phyloP scores from a whole-genome alignment of 1,284 basidiomycete species.

The Ganoderma meredithae region DNA sequence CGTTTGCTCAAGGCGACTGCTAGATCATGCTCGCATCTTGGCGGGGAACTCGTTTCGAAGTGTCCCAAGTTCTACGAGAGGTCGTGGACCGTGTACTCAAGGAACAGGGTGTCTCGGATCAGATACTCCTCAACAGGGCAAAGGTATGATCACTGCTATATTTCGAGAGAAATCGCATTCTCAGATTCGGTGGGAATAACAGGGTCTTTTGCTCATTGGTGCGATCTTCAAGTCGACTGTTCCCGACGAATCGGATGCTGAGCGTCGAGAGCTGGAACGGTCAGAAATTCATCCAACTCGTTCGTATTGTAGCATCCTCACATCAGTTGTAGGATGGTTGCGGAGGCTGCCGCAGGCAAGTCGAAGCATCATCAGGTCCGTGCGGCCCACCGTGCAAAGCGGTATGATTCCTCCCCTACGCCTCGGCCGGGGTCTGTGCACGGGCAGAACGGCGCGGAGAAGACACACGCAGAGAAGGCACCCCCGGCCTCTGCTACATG shows the following conservation, averaged over 20 bases:
- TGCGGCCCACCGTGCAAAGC: conserved; percentile 36
- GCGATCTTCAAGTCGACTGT: conserved; percentile 85
- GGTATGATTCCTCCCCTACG: conserved; percentile 21
- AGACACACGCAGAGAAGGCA: conserved; percentile 16
- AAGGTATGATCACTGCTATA: conserved; percentile 57
- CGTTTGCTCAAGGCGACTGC: conserved; percentile 7
- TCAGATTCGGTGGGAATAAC: neutral
- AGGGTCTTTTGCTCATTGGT: conserved; percentile 86
- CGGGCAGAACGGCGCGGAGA: conserved; percentile 7
- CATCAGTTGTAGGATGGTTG: conserved; percentile 39
- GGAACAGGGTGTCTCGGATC: conserved; percentile 76
- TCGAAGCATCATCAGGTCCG: conserved; percentile 58
- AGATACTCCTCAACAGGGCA: conserved; percentile 79
- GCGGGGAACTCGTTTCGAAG: conserved; percentile 94
- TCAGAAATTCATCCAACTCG: conserved; percentile 39
- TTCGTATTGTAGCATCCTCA: neutral
- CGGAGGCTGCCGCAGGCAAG: conserved; percentile 57
- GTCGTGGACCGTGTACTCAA: conserved; percentile 86
- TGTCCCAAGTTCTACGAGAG: conserved; percentile 83
- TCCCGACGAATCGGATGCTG: conserved; percentile 91
- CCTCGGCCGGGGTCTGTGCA: neutral
- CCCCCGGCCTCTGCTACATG: conserved; percentile 22
- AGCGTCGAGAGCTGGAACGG: conserved; percentile 92
- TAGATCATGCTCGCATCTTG: conserved; percentile 94
- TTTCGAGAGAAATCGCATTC: conserved; percentile 5